These are phyloP conservation scores for Calonectria hongkongensis DNA, from an alignment of 2,329 filamentous ascomycete genomes.

Conservation along the genomic window DNA sequence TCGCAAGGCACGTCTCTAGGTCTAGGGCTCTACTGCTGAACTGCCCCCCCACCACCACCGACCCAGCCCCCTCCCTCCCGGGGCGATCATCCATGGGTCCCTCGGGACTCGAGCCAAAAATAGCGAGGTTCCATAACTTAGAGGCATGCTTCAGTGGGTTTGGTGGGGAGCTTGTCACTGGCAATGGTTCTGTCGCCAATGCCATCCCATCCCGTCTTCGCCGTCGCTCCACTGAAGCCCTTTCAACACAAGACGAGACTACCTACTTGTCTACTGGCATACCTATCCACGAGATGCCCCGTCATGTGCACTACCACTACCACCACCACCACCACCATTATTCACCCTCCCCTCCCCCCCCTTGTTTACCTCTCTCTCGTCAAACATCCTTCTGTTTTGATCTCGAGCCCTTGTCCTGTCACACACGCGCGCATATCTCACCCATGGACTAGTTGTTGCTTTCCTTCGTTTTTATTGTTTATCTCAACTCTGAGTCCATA, in stretches of 20 bases:
- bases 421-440: not conserved
- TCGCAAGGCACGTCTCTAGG: not conserved
- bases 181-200: constrained; percentile 22
- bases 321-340: no score
- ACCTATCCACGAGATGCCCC: constrained; percentile 21
- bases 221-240: not conserved
- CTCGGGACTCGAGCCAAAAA: constrained; percentile 27
- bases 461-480: constrained; percentile 5
- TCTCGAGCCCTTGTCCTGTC: constrained; percentile 17
- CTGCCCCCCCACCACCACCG: not conserved
- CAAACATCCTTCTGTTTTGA: constrained; percentile 13
- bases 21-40: constrained; percentile 3
- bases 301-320: constrained; percentile 18
- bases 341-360: constrained; percentile 13
- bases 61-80: not conserved
- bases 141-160: constrained; percentile 9
- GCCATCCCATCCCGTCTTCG: constrained; percentile 9
- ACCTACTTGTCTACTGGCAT: no score
- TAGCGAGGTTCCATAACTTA: constrained; percentile 27
- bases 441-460: not conserved
- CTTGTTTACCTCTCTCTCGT: constrained; percentile 21
- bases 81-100: constrained; percentile 24
- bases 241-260: constrained; percentile 22
- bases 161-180: not conserved
- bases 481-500: not conserved